Conservation (phyloP, 306 rosid genomes). For the Castanea mollissima region DNA sequence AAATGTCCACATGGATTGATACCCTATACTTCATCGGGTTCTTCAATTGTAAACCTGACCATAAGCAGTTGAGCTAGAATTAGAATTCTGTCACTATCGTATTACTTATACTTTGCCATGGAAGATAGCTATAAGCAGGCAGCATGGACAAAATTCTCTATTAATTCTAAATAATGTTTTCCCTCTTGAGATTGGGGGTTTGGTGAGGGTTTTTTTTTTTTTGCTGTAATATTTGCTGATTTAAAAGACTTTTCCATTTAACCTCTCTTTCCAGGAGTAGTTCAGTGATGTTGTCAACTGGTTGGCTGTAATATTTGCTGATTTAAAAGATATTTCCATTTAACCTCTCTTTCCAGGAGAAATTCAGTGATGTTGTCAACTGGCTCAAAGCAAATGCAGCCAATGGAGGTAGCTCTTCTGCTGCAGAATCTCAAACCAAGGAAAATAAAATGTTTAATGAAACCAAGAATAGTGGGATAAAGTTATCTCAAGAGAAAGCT, state of each 20-base stretch:
- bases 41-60: background rate
- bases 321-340: conserved; percentile 15
- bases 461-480: conserved; percentile 40
- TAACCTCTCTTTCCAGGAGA: conserved; percentile 57
- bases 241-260: conserved; percentile 15
- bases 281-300: conserved; percentile 62
- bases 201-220: background rate
- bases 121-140: background rate
- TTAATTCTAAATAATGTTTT: background rate
- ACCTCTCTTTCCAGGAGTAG: conserved; percentile 60
- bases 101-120: background rate
- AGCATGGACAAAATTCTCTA: background rate
- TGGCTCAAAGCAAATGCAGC: conserved; percentile 83
- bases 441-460: conserved; percentile 50
- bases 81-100: background rate
- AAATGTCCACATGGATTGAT: background rate
- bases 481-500: conserved; percentile 45
- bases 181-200: background rate
- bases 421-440: conserved; percentile 31
- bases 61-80: background rate
- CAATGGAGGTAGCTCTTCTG: conserved; percentile 48
- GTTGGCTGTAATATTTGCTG: background rate
- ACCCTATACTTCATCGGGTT: background rate
- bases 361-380: conserved; percentile 80
- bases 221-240: background rate